phyloP scores from a whole-genome alignment of 805 yeast species.

The Ogataea allantospora region DNA sequence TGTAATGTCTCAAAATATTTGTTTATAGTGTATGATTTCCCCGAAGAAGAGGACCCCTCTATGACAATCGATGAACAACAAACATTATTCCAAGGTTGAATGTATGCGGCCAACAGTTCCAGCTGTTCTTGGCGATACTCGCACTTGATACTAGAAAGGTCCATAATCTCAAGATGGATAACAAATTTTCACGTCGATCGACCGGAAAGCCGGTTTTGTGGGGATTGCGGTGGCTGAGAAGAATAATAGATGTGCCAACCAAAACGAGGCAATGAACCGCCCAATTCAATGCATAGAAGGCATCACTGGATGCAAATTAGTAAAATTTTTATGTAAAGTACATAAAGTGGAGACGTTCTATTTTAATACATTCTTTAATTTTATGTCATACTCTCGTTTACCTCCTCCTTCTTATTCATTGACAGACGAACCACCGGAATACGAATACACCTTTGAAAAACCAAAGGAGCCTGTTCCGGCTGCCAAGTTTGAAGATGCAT shows the following conservation, averaged over 20 bases:
- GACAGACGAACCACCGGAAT: conserved; percentile 26
- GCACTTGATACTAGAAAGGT: background rate
- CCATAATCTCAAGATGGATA: conserved; percentile 1
- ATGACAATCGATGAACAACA: conserved; percentile 40
- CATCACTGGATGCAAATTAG: no score
- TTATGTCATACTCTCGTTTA: conserved; percentile 8
- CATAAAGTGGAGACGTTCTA: no score
- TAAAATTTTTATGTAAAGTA: no score
- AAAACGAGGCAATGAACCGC: no score
- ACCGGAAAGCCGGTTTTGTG: background rate
- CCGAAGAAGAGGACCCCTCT: conserved; percentile 50
- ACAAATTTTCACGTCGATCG: background rate
- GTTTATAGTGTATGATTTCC: conserved; percentile 42
- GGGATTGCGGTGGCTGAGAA: background rate
- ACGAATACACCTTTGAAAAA: conserved; percentile 32
- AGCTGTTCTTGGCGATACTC: conserved; percentile 29
- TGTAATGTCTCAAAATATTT: conserved; percentile 31
- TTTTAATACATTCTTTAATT: no score
- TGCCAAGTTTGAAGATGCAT: conserved; percentile 61
- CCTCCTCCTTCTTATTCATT: conserved; percentile 23
- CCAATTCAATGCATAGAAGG: no score
- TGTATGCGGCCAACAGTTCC: conserved; percentile 35
- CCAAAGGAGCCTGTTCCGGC: conserved; percentile 30
- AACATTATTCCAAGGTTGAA: conserved; percentile 29
- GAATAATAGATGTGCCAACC: background rate